Evolutionary conservation across 2,329 filamentous ascomycete genomes (phyloP), one percentile per base, ranked within the genome.

Genomic region (Stagonosporopsis cucurbitacearum): DNA sequence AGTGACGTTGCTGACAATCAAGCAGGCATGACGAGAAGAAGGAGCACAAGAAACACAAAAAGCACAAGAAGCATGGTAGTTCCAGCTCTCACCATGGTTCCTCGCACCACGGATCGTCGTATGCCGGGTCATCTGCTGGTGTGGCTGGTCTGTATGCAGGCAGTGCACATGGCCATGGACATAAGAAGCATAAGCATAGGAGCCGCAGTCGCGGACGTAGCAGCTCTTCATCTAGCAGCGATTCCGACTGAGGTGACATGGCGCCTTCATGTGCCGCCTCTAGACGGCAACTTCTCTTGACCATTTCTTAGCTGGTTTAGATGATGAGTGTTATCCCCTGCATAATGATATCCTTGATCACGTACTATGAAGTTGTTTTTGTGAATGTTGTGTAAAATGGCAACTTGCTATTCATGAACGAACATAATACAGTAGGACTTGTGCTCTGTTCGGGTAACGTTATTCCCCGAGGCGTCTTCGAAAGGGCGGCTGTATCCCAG

Each of bases 21-120:
- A 36, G 4, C 44, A 67, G 64, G 42, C 69, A 69, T 41, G 68
- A 71, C 11, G 67, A 73, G 57, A 68, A 72, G 33, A 73, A 73
- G 63, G 70, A 75, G 54, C 63, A 73, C 19, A 75, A 73, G 63
- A 72, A 75, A 54, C 64, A 73, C 26, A 75, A 75, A 62, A 74
- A 75, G 63, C 62, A 75, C 48, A 71, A 73, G 60, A 72, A 71
- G 57, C 64, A 74, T 49, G 44, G 65, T 40, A 70, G 55, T 35
- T 60, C 68, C 39, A 48, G 70, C 39, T 69, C 65, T 2, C 55
- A 68, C 25, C 65, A 70, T 44, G 63, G 67, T 20, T 66, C 59
- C 37, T 64, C 67, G 8, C 66, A 74, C 36, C 62, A 68, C 28
- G 58, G 64, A 17, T 63, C 60, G n/a, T 64, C 65, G 15, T 66